Base-by-base conservation (phyloP, 2,329 filamentous ascomycete species). In the Dryadomyces sulphureus region DNA sequence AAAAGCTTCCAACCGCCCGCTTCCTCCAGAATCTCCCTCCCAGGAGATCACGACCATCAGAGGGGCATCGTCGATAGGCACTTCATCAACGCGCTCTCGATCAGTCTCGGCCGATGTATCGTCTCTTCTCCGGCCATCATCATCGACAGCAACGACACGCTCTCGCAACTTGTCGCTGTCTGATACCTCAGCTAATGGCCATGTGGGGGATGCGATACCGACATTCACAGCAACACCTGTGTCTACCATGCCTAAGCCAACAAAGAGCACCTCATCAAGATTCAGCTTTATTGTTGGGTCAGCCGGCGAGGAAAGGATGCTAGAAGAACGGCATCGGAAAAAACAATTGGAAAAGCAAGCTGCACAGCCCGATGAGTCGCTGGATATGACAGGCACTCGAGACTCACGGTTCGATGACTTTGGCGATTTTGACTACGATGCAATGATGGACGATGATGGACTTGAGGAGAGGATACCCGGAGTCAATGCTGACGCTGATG, bases 201-300 rank as follows among this genome's bases (percentile, higher is more conserved):
- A 65, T n/a, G 24, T 24, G 7, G 41, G 17, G 17, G 17, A 22
- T 11, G 27, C 47, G 1, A 39, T 45, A 4, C 46, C 45, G 8
- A 43, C 47, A 11, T 43, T 46, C 3, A 46, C 47, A 17, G 46
- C 48, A 3, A 47, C 45, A 11, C 42, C 50, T 2, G 47, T 35
- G 2, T 72, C 70, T 7, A 67, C 71, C 1, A 50, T 80, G 30
- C 77, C 77, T 2, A 73, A 65, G 49, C 77, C 81, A 50, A 81
- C 81, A 77, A 81, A 80, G 61, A 88, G 83, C 58, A 84, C 80
- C 11, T 84, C 84, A 0, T 87, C 82, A 0, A 70, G 84, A 14
- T 89, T 90, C 57, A 89, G 84, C 55, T 90, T 90, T 55, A 84
- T 88, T 69, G 74, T 79, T 16, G 81, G 80, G 5, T 76, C 76